Evolutionary conservation across 139 green algal species (phyloP), one percentile per base, ranked within the genome.

Genomic region (Pleodorina starrii): DNA sequence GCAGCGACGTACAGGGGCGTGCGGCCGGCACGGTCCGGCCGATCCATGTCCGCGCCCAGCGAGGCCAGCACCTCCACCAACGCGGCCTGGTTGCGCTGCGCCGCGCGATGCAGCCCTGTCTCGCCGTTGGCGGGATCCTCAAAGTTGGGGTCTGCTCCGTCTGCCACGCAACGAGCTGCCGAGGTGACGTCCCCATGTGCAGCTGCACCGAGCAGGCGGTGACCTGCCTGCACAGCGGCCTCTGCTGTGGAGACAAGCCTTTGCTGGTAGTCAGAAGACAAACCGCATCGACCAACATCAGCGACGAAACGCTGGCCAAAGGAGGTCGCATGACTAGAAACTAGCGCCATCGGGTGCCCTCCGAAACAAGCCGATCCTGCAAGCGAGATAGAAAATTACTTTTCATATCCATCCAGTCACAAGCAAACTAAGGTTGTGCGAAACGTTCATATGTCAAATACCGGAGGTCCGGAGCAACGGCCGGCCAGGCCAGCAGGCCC

Each of bases 81-180:
- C 29, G 69, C 5, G 25, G 48, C 2, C 0, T 72, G 44, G 69
- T 71, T 50, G 9, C 32, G 82, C 21, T 69, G 63, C 5, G 84
- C 46, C 25, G 50, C 63, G 1, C 63, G 46, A 42, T 74, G 69
- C 50, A 82, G 21, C 4, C 69, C 25, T 0, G 50, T 83, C 12
- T 73, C 69, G 36, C 69, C 84, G 36, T 12, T 63, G 36, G 1
- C 5, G 9, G 84, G 27, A 0, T 89, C 84, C n/a, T 43, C 11
- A 29, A 25, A 36, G 69, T 89, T 59, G 14, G 9, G 17, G 17
- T 82, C 69, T 5, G 84, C 84, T 9, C 83, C 83, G 36, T 81
- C 83, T 0, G 32, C 83, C 12, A 88, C 43, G 32, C 68, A 66
- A 1, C 66, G 73, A 23, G 38, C 36, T 0, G 17, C 46, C 25